Evolutionary conservation across 2,329 filamentous ascomycete genomes (phyloP).

Genomic region (Pseudogymnoascus sp.): DNA sequence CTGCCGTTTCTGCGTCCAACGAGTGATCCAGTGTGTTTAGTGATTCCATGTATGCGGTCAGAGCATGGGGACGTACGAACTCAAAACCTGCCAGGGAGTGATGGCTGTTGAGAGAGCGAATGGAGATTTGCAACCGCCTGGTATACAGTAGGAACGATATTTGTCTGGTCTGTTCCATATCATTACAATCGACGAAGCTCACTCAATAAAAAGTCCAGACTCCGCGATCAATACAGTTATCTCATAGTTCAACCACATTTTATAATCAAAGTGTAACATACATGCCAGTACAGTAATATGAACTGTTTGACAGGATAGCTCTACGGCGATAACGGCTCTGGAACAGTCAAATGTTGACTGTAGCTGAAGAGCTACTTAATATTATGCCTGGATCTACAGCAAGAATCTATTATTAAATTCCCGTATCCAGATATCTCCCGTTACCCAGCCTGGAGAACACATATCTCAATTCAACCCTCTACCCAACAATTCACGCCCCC

Average conservation of each 20-base stretch:
- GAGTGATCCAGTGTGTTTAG: not conserved
- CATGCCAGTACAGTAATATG: not conserved
- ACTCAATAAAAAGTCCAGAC: no score
- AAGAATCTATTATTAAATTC: not conserved
- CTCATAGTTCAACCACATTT: no score
- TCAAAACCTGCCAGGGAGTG: not conserved
- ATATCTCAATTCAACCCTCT: not conserved
- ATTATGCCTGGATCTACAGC: not conserved
- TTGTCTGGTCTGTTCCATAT: not conserved
- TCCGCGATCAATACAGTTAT: no score
- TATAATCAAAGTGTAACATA: no score
- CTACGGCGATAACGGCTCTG: not conserved
- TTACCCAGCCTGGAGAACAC: not conserved
- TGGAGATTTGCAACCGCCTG: not conserved
- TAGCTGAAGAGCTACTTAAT: not conserved
- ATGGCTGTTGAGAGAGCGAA: not conserved
- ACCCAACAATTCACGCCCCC: not conserved
- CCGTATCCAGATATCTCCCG: not conserved
- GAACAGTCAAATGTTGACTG: not conserved
- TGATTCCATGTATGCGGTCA: not conserved
- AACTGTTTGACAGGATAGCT: not conserved
- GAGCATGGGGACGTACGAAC: not conserved
- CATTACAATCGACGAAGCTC: no score
- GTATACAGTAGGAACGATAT: no score
- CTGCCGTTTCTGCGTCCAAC: not conserved